phyloP scores from a whole-genome alignment of 768 basidiomycete species.

The Panaeolus papilionaceus region DNA sequence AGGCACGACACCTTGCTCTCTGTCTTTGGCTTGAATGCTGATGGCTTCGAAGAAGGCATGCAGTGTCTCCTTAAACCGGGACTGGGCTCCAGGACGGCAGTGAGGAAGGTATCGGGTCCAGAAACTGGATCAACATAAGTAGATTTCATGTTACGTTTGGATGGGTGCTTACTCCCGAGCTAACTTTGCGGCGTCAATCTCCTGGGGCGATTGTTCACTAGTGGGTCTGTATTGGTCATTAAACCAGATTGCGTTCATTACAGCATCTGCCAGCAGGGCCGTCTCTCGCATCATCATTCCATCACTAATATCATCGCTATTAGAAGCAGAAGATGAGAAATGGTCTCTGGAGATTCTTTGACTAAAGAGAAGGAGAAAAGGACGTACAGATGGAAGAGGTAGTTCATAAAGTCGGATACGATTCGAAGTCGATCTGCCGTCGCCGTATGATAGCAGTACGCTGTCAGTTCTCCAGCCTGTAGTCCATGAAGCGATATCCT shows the following conservation, averaged over 20 bases:
- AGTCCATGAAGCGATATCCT: constrained; percentile 59
- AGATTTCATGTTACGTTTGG: constrained; percentile 1
- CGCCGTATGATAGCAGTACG: constrained; percentile 65
- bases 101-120: constrained; percentile 68
- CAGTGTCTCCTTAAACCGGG: constrained; percentile 75
- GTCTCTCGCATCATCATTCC: constrained; percentile 75
- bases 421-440: constrained; percentile 64
- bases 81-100: constrained; percentile 62
- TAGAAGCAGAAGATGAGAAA: constrained; percentile 12
- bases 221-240: constrained; percentile 58
- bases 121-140: constrained; percentile 49
- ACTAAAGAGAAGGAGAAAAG: constrained; percentile 20
- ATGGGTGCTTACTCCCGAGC: constrained; percentile 64
- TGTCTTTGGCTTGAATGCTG: constrained; percentile 64
- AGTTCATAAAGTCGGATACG: constrained; percentile 73
- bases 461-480: constrained; percentile 71
- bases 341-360: constrained; percentile 22
- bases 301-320: constrained; percentile 76
- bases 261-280: constrained; percentile 60
- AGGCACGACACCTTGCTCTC: constrained; percentile 57
- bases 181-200: constrained; percentile 63
- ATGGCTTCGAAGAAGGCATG: constrained; percentile 74
- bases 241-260: constrained; percentile 75
- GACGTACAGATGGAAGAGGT: constrained; percentile 59
- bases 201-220: constrained; percentile 45